phyloP scores from a whole-genome alignment of 805 yeast genomes.

The Nakazawaea molendinolei region DNA sequence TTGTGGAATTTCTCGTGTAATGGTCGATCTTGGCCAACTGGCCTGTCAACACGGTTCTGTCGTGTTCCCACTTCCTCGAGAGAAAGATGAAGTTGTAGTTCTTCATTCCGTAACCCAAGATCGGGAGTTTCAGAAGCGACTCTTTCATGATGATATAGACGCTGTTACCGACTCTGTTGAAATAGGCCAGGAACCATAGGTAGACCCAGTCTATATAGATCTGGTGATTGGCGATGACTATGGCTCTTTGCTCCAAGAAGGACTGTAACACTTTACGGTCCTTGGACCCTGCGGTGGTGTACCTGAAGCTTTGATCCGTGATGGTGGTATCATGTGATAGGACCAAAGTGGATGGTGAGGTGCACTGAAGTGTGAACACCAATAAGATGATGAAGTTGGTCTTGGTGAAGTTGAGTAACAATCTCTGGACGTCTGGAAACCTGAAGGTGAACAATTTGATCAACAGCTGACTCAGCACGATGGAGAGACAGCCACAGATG shows the following conservation, averaged over 20 bases:
- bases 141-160: constrained; percentile 74
- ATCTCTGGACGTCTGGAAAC: constrained; percentile 30
- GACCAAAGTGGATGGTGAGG: constrained; percentile 46
- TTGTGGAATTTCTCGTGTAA: constrained; percentile 36
- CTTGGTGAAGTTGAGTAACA: constrained; percentile 47
- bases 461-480: constrained; percentile 39
- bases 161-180: constrained; percentile 56
- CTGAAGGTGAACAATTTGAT: constrained; percentile 26
- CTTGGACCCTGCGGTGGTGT: constrained; percentile 19
- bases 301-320: constrained; percentile 26
- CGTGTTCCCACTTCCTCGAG: constrained; percentile 81
- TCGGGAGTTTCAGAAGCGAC: constrained; percentile 61
- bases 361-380: constrained; percentile 40
- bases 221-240: constrained; percentile 86
- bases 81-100: constrained; percentile 72
- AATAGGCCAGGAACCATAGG: constrained; percentile 78
- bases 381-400: constrained; percentile 49
- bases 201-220: constrained; percentile 92
- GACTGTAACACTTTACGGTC: constrained; percentile 13
- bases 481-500: constrained; percentile 33
- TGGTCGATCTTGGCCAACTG: constrained; percentile 46
- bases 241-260: constrained; percentile 22
- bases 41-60: constrained; percentile 50
- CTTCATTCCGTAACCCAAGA: constrained; percentile 82
- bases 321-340: constrained; percentile 40